A percentile compares a stretch with the other conserved stretches of the same genome.
phyloP scores from a whole-genome alignment of 2,329 filamentous ascomycete species.

The Monilinia laxa region DNA sequence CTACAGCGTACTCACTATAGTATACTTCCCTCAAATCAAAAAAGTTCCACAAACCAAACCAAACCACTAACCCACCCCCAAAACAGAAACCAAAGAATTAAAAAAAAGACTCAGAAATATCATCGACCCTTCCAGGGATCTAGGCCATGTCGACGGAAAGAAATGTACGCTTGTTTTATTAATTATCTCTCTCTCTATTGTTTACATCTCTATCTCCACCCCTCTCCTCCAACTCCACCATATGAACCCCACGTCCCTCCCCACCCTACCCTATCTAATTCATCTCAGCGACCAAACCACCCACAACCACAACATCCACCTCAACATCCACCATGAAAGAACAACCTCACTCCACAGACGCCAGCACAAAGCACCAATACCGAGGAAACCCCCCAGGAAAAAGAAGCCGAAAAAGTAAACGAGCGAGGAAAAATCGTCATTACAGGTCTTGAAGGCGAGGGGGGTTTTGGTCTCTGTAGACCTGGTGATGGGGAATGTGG shows the following conservation, averaged over 20 bases:
- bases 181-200: not conserved
- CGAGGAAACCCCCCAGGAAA: not conserved
- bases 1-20: no score
- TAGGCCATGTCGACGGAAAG: slow-evolving; percentile 76
- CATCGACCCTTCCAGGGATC: slow-evolving; percentile 71
- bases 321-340: not conserved
- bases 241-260: no score
- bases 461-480: slow-evolving; percentile 16
- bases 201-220: no score
- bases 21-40: not conserved
- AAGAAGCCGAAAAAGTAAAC: slow-evolving; percentile 12
- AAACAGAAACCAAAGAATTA: slow-evolving; percentile 20
- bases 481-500: slow-evolving; percentile 22
- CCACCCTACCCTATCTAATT: slow-evolving; percentile 1
- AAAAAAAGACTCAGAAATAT: slow-evolving; percentile 63
- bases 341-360: slow-evolving; percentile 23
- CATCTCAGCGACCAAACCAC: not conserved
- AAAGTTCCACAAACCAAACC: no score
- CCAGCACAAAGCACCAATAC: not conserved
- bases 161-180: slow-evolving; percentile 23
- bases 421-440: slow-evolving; percentile 27
- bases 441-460: slow-evolving; percentile 9
- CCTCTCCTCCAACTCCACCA: not conserved
- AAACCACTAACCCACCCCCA: not conserved
- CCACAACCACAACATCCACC: not conserved